Evolutionary conservation across 345 rosid genomes (phyloP), one percentile per base, ranked within the genome.

Genomic region (Linum lewisii): DNA sequence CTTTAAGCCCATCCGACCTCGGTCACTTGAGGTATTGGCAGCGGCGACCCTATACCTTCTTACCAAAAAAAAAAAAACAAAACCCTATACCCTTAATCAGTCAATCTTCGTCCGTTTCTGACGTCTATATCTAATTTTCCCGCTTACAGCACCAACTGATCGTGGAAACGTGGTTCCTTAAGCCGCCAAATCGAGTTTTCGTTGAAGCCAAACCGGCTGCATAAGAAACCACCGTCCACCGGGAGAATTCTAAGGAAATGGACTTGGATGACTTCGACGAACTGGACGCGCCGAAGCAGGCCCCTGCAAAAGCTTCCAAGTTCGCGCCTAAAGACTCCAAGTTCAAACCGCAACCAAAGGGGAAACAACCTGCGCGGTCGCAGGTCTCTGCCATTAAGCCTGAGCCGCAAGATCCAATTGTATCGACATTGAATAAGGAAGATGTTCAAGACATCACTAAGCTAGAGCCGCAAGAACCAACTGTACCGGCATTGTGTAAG

Each of bases 201-300:
- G 10, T 11, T 34, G 38, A 38, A 38, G 16, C 45, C 11, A 38
- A 38, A 38, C 45, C 45, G 10, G 16, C 45, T 38, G 45, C 11
- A 15, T 3, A 8, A 15, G 16, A 6, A 15, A 38, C 32, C 32
- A 26, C 32, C 32, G 9, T n/a, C 45, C 45, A 38, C 16, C 14
- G 45, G 11, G 45, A 38, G 45, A 38, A 13, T 38, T 38, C 3
- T 6, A 26, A 26, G 32, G 32, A 38, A 13, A 85, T 87, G 97
- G 93, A 86, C 66, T 64, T 84, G 21, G 97, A 84, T 60, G 97
- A 84, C 51, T 69, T 83, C 13, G 81, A 68, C 18, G 78, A 64
- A 42, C 58, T 70, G 14, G 71, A 73, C 34, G 71, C 49, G 50
- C 70, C 75, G 11, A 74, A 52, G 26, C 75, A 77, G 60, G 81